Conservation (phyloP, 148 eudicot genomes). For the Rheum nobile region DNA sequence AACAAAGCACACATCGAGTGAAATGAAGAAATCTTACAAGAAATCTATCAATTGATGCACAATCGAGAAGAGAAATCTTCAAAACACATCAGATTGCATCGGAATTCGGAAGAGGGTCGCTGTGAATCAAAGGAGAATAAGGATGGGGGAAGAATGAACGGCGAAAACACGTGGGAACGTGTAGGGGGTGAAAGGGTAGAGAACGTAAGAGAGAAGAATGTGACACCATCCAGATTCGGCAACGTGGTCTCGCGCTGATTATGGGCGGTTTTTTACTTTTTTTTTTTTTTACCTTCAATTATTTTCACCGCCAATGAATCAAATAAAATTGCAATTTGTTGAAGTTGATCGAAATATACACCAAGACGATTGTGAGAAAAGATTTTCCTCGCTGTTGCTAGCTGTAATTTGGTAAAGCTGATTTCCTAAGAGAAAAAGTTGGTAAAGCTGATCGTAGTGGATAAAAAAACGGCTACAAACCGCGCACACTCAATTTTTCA, state of each 20-base stretch:
- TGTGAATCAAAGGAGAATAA: background rate
- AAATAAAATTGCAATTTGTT: background rate
- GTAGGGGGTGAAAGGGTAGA: slow-evolving; percentile 3
- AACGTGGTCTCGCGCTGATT: slow-evolving; percentile 3
- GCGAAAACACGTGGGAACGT: slow-evolving; percentile 6
- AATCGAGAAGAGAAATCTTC: background rate
- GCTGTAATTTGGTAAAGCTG: too few relatives aligned
- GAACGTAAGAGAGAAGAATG: slow-evolving; percentile 5
- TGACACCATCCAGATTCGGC: background rate
- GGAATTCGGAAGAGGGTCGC: background rate
- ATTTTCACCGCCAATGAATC: background rate
- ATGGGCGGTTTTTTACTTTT: background rate
- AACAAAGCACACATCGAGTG: background rate
- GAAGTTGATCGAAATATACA: background rate
- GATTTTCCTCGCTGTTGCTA: too few relatives aligned
- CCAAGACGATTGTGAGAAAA: too few relatives aligned
- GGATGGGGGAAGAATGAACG: background rate
- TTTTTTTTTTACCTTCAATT: background rate
- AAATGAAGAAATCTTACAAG: background rate
- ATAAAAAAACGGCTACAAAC: too few relatives aligned
- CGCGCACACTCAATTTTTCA: too few relatives aligned
- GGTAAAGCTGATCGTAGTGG: too few relatives aligned
- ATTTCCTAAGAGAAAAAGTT: too few relatives aligned
- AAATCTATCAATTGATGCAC: background rate
- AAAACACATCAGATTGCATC: background rate